Percentiles rank a stretch among this genome's conserved stretches.
Evolutionary conservation across 78 protist genomes (phyloP).

Genomic region (Dictyostelium capitatum): DNA sequence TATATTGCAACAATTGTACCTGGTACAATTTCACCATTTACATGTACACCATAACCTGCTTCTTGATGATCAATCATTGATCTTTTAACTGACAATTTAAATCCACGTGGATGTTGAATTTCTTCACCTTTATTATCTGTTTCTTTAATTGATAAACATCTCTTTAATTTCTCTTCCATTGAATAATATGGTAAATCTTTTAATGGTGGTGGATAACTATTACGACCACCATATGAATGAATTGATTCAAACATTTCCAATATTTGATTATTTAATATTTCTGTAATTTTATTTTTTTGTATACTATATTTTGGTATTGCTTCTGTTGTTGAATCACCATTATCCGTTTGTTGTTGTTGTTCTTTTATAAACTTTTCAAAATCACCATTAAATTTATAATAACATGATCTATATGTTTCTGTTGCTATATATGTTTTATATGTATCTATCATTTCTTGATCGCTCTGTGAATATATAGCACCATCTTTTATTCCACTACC

Average conservation of each 20-base stretch:
- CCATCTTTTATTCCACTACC: background rate
- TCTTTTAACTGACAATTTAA: conserved; percentile 10
- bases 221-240: conserved; percentile 32
- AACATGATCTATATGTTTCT: background rate
- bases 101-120: conserved; percentile 64
- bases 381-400: background rate
- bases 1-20: conserved; percentile 74
- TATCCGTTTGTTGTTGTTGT: no score
- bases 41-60: conserved; percentile 72
- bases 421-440: conserved; percentile 37
- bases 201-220: conserved; percentile 61
- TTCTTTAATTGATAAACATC: conserved; percentile 29
- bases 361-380: background rate
- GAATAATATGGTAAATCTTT: conserved; percentile 29
- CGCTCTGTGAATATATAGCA: conserved; percentile 24
- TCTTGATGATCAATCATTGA: conserved; percentile 42
- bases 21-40: conserved; percentile 43
- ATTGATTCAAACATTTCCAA: conserved; percentile 7
- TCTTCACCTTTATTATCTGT: conserved; percentile 1
- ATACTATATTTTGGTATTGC: background rate
- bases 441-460: conserved; percentile 64
- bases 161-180: conserved; percentile 47
- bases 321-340: background rate
- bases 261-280: conserved; percentile 19
- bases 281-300: conserved; percentile 8